A percentile compares a stretch with the other conserved stretches of the same genome.
phyloP scores from a whole-genome alignment of 2,329 filamentous ascomycete species.

The Scytalidium lignicola region DNA sequence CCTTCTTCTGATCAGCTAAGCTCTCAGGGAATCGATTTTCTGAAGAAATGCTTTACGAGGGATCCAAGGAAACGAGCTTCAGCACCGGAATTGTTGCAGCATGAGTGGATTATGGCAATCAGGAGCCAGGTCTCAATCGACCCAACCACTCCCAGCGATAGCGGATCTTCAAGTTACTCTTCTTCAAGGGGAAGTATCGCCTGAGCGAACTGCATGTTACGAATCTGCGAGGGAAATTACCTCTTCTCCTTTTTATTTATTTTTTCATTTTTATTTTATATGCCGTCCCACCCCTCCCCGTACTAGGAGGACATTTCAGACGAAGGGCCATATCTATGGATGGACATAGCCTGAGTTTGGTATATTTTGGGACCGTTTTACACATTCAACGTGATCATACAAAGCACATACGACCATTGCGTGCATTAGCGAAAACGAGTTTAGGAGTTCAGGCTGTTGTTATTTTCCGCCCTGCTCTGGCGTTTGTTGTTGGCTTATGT shows the following conservation, averaged over 20 bases:
- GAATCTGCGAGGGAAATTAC: not conserved
- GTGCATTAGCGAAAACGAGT: not conserved
- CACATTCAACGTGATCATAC: not conserved
- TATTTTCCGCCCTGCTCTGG: not conserved
- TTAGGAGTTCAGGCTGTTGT: not conserved
- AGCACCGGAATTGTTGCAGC: constrained; percentile 84
- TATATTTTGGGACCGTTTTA: not conserved
- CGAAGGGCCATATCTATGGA: not conserved
- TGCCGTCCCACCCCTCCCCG: not conserved
- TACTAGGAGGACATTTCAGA: not conserved
- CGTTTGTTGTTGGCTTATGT: too few relatives aligned
- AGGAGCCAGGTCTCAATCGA: constrained; percentile 57
- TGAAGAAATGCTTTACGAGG: constrained; percentile 78
- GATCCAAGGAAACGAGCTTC: constrained; percentile 75
- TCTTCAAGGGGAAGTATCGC: constrained; percentile 20
- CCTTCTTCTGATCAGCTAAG: constrained; percentile 81
- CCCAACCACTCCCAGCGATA: constrained; percentile 57
- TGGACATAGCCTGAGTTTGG: not conserved
- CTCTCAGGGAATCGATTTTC: constrained; percentile 77
- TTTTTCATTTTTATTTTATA: not conserved
- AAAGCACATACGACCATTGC: not conserved
- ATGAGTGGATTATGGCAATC: constrained; percentile 79
- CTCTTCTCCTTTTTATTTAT: not conserved
- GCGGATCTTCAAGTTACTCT: constrained; percentile 18
- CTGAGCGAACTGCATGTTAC: constrained; percentile 2